phyloP scores from a whole-genome alignment of 2,329 filamentous ascomycete species.

The Akanthomyces muscarius region DNA sequence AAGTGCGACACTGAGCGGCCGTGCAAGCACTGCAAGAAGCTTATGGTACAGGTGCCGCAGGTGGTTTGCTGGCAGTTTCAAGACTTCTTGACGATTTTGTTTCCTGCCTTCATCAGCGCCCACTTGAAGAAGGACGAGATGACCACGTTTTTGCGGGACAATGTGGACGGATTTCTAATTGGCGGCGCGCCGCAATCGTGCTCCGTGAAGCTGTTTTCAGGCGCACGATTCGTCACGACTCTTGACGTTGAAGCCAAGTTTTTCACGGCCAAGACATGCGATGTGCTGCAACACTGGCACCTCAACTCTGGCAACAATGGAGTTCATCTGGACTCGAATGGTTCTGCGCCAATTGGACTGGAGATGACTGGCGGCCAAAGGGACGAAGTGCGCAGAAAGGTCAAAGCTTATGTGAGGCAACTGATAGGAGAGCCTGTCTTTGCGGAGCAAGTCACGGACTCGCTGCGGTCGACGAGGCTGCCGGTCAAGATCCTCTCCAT shows the following conservation, averaged over 20 bases:
- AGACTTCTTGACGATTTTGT: slow-evolving; percentile 50
- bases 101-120: slow-evolving; percentile 47
- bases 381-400: slow-evolving; percentile 43
- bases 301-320: slow-evolving; percentile 34
- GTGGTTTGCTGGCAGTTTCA: slow-evolving; percentile 57
- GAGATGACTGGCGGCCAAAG: slow-evolving; percentile 38
- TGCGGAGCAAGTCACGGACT: slow-evolving; percentile 48
- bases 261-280: slow-evolving; percentile 46
- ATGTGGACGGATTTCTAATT: slow-evolving; percentile 42
- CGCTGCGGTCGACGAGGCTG: slow-evolving; percentile 41
- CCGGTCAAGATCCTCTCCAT: slow-evolving; percentile 45
- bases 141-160: slow-evolving; percentile 44
- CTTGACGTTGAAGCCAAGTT: slow-evolving; percentile 48
- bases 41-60: slow-evolving; percentile 47
- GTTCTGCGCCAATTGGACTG: slow-evolving; percentile 48
- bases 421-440: slow-evolving; percentile 46
- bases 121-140: slow-evolving; percentile 51
- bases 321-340: slow-evolving; percentile 39
- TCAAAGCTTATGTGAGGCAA: slow-evolving; percentile 47
- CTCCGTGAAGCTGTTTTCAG: slow-evolving; percentile 47
- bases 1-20: slow-evolving; percentile 53
- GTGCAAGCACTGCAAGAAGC: slow-evolving; percentile 54
- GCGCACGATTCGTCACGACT: slow-evolving; percentile 39
- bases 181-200: slow-evolving; percentile 39
- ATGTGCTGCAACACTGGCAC: slow-evolving; percentile 51